Base-by-base conservation (phyloP, 352 stramenopile species). In the Pythium biforme region DNA sequence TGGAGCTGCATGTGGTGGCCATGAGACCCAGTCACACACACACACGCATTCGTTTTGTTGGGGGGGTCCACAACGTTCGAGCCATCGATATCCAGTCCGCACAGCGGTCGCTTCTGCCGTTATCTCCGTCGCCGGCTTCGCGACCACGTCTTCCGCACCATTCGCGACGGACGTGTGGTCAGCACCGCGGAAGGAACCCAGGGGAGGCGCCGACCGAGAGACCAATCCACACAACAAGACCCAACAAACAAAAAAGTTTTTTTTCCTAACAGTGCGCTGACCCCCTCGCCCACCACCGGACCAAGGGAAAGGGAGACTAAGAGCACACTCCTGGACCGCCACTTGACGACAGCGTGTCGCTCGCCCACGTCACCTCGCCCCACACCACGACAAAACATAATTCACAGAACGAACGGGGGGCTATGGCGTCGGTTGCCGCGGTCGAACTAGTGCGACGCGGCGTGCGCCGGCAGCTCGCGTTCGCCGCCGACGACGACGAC, bases 401-500 rank as follows among this genome's bases (percentile, higher is more conserved):
- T 14, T 43, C 37, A 37, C 31, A 10, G 31, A 37, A 48, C 11
- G 41, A 48, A 48, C n/a, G n/a, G 40, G 17, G 40, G 4, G 10
- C 19, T 33, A 58, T 58, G 51, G 51, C 31, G 20, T 56, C 33
- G 29, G 11, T 45, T 19, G 29, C 49, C 1, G 33, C 25, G 26
- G 43, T 2, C 19, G 51, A 46, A 5, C 17, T 33, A 20, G 37
- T 59, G 34, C 34, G 22, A 1, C 31, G 23, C 37, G 37, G 53
- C 11, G 34, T 59, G 23, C 53, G 40, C 8, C 79, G 74, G 53
- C 76, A 79, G 46, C 71, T 88, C 29, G 61, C 54, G 2, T 5
- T 4, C 11, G 46, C 10, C 2, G 46, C 27, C 2, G 55, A 62
- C 39, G n/a, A 52, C 25, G 25, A 54, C 27, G 47, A 39, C n/a